phyloP scores from a whole-genome alignment of 306 rosid genomes.

The Cajanus cajan region DNA sequence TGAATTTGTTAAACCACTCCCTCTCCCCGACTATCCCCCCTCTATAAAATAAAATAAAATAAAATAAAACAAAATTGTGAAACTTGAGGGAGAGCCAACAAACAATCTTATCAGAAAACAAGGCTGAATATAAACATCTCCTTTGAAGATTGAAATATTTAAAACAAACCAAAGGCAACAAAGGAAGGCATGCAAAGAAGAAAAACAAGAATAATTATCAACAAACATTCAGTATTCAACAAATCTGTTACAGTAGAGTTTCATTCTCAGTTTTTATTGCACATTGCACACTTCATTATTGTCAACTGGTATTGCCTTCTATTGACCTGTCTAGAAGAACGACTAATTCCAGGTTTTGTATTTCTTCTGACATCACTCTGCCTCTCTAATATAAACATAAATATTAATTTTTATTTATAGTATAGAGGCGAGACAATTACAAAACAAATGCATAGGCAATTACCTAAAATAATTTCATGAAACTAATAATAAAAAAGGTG shows the following conservation, averaged over 20 bases:
- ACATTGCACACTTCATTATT: background rate
- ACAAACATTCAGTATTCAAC: no score
- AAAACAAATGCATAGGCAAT: background rate
- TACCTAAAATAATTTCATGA: background rate
- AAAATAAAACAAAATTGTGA: background rate
- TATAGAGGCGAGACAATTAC: background rate
- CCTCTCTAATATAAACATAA: background rate
- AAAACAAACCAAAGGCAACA: background rate
- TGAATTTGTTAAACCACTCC: background rate
- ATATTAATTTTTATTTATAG: background rate
- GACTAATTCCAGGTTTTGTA: background rate
- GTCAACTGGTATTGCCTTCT: background rate
- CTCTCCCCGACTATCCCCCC: background rate
- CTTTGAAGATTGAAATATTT: background rate
- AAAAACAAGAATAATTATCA: background rate
- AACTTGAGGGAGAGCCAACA: background rate
- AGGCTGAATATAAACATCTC: background rate
- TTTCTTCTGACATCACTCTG: conserved; percentile 1
- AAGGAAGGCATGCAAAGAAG: background rate
- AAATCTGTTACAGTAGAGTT: background rate
- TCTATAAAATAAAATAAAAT: background rate
- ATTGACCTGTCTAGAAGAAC: conserved; percentile 3
- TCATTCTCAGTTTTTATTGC: background rate
- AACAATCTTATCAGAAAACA: background rate
- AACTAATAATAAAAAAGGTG: background rate